Evolutionary conservation across 2,329 filamentous ascomycete species (phyloP), one percentile per base, ranked within the genome.

Genomic region (Monosporascus sp.): DNA sequence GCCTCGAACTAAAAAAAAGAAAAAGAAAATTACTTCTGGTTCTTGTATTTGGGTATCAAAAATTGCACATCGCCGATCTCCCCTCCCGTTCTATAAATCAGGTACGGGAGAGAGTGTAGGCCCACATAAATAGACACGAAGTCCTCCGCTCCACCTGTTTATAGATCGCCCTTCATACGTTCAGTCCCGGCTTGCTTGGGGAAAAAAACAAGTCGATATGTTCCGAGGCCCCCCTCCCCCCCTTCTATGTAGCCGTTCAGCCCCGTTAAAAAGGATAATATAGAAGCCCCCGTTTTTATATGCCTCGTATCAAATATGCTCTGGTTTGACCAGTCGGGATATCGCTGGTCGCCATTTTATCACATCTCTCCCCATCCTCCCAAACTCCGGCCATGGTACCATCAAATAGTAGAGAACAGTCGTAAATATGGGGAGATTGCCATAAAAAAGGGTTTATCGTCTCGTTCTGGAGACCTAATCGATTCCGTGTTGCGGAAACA

Each of bases 401-500:
- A 58, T 54, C 38, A 37, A 43, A 50, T 53, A 55, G 37, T 14
- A 35, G 43, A 43, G 49, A 59, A 53, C n/a, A 55, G 51, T 55
- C 51, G 52, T 50, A 35, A 46, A 57, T 51, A 57, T 54, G 55
- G 51, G 27, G 48, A 38, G 56, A 52, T 56, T 52, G 55, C 58
- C 54, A 56, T 53, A 59, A 56, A 61, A 58, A 50, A 50, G 52
- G 59, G 58, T 63, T 60, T 65, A 65, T 66, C 61, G 58, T 62
- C 55, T 58, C 53, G 56, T 59, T 55, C 58, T 58, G 54, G 56
- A 55, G 58, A 52, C 55, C 59, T 56, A 64, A 31, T 61, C 56
- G 58, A 62, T 60, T 54, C 60, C 60, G 43, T 61, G 61, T 31
- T 63, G 59, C 45, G 64, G 60, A 55, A 67, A 68, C 57, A 67